Conservation (phyloP, 2,329 filamentous ascomycete genomes). For the Diplodia intermedia region DNA sequence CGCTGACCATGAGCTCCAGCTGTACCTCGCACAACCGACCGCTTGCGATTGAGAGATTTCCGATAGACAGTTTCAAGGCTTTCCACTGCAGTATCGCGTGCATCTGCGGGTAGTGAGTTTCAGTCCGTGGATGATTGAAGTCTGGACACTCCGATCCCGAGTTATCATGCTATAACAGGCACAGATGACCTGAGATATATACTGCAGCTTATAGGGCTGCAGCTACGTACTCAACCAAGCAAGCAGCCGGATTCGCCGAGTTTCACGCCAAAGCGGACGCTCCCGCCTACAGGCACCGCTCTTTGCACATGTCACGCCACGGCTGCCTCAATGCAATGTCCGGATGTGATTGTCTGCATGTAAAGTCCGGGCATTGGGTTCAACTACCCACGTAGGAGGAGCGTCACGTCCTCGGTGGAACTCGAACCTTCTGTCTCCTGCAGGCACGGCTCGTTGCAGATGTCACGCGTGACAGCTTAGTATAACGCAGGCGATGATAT, state of each 20-base stretch:
- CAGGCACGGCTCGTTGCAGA: neutral
- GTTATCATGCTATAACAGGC: neutral
- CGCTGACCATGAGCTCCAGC: neutral
- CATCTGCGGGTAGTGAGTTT: neutral
- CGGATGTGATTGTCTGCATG: too few species aligned
- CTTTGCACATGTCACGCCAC: neutral
- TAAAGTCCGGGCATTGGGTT: too few species aligned
- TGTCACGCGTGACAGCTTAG: neutral
- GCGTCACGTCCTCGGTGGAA: too few species aligned
- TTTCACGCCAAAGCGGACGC: neutral
- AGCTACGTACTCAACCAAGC: constrained; percentile 17
- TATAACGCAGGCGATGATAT: constrained; percentile 2
- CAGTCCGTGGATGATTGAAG: neutral
- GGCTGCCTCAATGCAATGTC: too few species aligned
- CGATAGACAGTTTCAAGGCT: neutral
- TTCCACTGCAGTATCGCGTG: neutral
- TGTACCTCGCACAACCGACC: neutral
- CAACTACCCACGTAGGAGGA: too few species aligned
- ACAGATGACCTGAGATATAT: neutral
- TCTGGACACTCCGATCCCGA: neutral
- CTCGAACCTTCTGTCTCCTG: too few species aligned
- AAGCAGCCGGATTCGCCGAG: constrained; percentile 21
- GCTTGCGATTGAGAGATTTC: neutral
- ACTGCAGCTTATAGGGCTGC: constrained; percentile 28
- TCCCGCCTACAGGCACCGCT: neutral